Conservation (phyloP, 805 yeast genomes). For the Candida silvatica region DNA sequence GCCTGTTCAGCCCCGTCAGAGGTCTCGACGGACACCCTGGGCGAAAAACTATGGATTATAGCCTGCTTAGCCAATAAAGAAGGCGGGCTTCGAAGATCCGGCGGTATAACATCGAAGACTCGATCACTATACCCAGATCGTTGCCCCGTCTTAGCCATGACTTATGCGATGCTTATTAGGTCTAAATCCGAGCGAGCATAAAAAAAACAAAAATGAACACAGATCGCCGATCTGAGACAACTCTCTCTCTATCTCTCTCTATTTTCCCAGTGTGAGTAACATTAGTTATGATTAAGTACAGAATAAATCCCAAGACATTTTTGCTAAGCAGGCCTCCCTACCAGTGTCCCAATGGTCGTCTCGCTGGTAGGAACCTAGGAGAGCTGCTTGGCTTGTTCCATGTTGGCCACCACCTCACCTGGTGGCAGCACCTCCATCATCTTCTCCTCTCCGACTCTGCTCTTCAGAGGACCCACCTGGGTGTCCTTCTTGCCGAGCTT, state of each 20-base stretch:
- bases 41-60: slow-evolving; percentile 21
- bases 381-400: slow-evolving; percentile 15
- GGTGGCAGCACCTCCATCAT: slow-evolving; percentile 61
- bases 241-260: too few species aligned
- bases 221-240: too few species aligned
- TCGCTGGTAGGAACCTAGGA: too few species aligned
- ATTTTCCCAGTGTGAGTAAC: too few species aligned
- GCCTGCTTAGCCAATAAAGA: slow-evolving; percentile 20
- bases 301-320: too few species aligned
- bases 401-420: slow-evolving; percentile 30
- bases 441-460: slow-evolving; percentile 52
- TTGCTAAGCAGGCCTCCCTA: too few species aligned
- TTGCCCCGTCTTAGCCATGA: too few species aligned
- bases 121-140: slow-evolving; percentile 12
- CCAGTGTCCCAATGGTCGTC: too few species aligned
- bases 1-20: slow-evolving; percentile 16
- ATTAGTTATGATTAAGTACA: too few species aligned
- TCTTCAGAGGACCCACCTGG: slow-evolving; percentile 35
- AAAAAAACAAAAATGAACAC: too few species aligned
- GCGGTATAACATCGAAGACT: slow-evolving; percentile 11
- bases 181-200: too few species aligned
- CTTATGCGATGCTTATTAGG: too few species aligned
- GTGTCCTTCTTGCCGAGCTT: slow-evolving; percentile 29
- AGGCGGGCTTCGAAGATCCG: slow-evolving; percentile 21
- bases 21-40: slow-evolving; percentile 23